phyloP scores from a whole-genome alignment of 2,329 filamentous ascomycete species.

The Colletotrichum nymphaeae region DNA sequence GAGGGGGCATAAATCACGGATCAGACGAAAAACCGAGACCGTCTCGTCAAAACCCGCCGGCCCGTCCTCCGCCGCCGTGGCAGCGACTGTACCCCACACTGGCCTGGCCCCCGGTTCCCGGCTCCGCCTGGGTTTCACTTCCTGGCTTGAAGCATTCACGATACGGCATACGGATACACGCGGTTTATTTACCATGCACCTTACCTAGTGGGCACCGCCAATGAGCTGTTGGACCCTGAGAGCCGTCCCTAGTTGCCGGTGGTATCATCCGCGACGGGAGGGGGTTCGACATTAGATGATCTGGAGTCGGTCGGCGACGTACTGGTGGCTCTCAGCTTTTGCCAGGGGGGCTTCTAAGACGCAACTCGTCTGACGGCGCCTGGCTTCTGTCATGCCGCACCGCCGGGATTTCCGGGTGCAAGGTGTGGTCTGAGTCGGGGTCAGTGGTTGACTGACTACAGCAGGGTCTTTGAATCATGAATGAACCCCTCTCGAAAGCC shows the following conservation, averaged over 20 bases:
- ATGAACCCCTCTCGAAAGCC: neutral
- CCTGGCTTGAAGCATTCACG: conserved; percentile 6
- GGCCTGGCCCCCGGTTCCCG: neutral
- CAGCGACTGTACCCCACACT: neutral
- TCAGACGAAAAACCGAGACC: conserved; percentile 19
- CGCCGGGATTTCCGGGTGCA: neutral
- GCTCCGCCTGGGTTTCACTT: conserved; percentile 16
- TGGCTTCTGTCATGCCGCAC: neutral
- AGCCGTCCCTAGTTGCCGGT: conserved; percentile 1
- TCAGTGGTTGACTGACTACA: neutral
- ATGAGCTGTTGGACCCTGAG: neutral
- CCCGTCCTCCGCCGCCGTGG: conserved; percentile 4
- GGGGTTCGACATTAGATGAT: neutral
- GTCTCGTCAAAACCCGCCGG: neutral
- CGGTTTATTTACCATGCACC: neutral
- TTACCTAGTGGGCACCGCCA: neutral
- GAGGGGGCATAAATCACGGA: conserved; percentile 29
- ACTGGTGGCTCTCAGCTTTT: neutral
- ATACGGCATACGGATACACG: conserved; percentile 3
- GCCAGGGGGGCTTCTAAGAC: neutral
- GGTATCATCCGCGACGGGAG: neutral
- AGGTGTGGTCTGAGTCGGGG: neutral
- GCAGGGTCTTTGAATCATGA: too few species aligned
- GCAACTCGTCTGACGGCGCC: neutral
- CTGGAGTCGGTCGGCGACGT: neutral